These are phyloP conservation scores for Haplosporangium sp. DNA, from an alignment of 371 early-diverging fungal species.

Conservation along the genomic window DNA sequence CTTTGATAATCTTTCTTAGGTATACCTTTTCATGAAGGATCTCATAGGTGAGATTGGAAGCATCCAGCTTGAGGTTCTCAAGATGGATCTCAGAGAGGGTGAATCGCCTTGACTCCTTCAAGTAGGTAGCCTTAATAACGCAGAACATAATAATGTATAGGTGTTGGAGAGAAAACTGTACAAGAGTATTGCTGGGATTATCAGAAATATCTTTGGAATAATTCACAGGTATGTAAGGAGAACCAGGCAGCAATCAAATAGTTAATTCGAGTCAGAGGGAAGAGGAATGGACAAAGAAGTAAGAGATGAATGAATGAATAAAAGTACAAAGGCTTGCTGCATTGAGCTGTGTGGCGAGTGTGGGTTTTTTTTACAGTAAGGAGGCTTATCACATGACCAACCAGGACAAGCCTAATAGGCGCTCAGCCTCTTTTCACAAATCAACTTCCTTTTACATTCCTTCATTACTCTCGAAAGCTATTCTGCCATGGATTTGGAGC, in stretches of 20 bases:
- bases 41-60: conserved; percentile 26
- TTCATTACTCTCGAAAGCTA: neutral
- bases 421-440: no score
- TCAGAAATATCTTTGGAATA: no score
- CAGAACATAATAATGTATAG: conserved; percentile 26
- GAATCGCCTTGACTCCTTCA: conserved; percentile 45
- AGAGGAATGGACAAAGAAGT: neutral
- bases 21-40: conserved; percentile 32
- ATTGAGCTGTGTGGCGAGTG: neutral
- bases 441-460: neutral
- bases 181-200: neutral
- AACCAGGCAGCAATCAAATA: no score
- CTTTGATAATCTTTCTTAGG: no score
- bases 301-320: neutral
- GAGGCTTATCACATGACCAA: conserved; percentile 11
- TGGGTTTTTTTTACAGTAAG: no score
- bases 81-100: conserved; percentile 40
- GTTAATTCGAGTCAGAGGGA: no score
- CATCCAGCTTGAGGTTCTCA: conserved; percentile 29
- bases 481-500: conserved; percentile 69
- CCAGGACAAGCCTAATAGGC: no score
- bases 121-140: conserved; percentile 41
- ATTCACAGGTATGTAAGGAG: no score
- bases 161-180: neutral
- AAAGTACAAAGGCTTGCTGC: neutral